phyloP scores from a whole-genome alignment of 2,329 filamentous ascomycete genomes.

The Claviceps sp. region DNA sequence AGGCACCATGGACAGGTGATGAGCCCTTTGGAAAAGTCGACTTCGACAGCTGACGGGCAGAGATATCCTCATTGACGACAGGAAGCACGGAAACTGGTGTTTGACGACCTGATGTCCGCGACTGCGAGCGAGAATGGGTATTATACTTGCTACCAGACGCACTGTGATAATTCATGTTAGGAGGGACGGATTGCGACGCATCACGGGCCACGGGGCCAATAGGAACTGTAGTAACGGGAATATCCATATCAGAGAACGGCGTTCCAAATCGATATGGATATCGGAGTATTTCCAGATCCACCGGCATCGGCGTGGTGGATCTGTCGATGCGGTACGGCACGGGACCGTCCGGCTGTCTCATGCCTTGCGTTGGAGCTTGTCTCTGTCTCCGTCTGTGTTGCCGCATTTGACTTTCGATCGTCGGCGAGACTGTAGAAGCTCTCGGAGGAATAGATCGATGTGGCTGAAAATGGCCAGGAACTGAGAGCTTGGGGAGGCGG shows the following conservation, averaged over 20 bases:
- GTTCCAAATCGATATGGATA: slow-evolving; percentile 67
- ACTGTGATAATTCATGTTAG: slow-evolving; percentile 72
- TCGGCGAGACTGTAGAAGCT: slow-evolving; percentile 16
- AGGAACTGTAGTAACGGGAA: slow-evolving; percentile 63
- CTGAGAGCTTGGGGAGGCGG: slow-evolving; percentile 47
- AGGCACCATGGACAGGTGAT: slow-evolving; percentile 20
- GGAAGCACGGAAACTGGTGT: slow-evolving; percentile 58
- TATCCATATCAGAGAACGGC: slow-evolving; percentile 81
- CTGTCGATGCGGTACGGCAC: slow-evolving; percentile 39
- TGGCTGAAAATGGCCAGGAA: slow-evolving; percentile 29
- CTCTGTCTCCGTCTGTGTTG: slow-evolving; percentile 12
- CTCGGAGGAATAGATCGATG: slow-evolving; percentile 15
- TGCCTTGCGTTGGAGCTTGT: slow-evolving; percentile 12
- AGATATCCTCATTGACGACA: slow-evolving; percentile 51
- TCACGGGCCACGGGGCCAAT: slow-evolving; percentile 63
- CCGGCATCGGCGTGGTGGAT: slow-evolving; percentile 32
- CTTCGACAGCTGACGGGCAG: slow-evolving; percentile 24
- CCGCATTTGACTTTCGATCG: slow-evolving; percentile 12
- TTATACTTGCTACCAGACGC: slow-evolving; percentile 18
- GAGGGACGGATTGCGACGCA: slow-evolving; percentile 79
- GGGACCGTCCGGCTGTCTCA: slow-evolving; percentile 21
- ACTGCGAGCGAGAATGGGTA: slow-evolving; percentile 32
- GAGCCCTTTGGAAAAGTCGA: slow-evolving; percentile 19
- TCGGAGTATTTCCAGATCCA: slow-evolving; percentile 41
- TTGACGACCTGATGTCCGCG: slow-evolving; percentile 44